Evolutionary conservation across 805 yeast species (phyloP).

Genomic region (Wickerhamomyces sydowiorum): DNA sequence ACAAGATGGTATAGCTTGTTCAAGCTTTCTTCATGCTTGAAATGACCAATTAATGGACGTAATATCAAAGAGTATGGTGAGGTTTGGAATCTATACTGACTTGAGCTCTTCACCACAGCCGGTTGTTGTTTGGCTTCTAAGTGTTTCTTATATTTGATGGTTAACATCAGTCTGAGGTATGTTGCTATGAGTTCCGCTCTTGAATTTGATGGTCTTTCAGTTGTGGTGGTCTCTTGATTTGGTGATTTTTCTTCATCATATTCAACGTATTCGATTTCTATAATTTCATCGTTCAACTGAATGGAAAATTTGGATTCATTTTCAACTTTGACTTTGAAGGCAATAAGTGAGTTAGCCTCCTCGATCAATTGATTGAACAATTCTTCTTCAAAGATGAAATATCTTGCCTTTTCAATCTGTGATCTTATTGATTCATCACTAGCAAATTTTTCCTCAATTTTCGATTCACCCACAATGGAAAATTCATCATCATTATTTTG

Average conservation of each 20-base stretch:
- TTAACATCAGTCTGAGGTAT: constrained; percentile 28
- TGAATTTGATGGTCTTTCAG: constrained; percentile 31
- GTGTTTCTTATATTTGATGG: constrained; percentile 33
- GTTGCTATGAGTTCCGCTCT: constrained; percentile 30
- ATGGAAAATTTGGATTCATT: constrained; percentile 58
- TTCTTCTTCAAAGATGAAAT: constrained; percentile 82
- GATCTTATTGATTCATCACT: constrained; percentile 37
- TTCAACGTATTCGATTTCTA: constrained; percentile 66
- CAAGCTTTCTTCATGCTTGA: constrained; percentile 45
- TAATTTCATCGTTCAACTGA: constrained; percentile 56
- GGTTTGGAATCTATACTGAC: constrained; percentile 10
- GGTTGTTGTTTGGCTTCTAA: constrained; percentile 21
- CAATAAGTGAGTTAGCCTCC: constrained; percentile 67
- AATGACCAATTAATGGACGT: constrained; percentile 53
- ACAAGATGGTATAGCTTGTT: constrained; percentile 12
- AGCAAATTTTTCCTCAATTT: constrained; percentile 12
- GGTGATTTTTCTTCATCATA: constrained; percentile 30
- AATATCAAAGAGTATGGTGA: constrained; percentile 42
- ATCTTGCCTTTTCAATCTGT: constrained; percentile 64
- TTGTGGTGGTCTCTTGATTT: constrained; percentile 32
- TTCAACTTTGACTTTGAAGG: constrained; percentile 63
- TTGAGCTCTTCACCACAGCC: constrained; percentile 7
- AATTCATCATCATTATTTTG: constrained; percentile 46
- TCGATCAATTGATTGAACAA: constrained; percentile 69
- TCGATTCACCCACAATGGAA: constrained; percentile 53